These are phyloP conservation scores for Phytophthora chlamydospora DNA, from an alignment of 352 stramenopile genomes.

Conservation along the genomic window DNA sequence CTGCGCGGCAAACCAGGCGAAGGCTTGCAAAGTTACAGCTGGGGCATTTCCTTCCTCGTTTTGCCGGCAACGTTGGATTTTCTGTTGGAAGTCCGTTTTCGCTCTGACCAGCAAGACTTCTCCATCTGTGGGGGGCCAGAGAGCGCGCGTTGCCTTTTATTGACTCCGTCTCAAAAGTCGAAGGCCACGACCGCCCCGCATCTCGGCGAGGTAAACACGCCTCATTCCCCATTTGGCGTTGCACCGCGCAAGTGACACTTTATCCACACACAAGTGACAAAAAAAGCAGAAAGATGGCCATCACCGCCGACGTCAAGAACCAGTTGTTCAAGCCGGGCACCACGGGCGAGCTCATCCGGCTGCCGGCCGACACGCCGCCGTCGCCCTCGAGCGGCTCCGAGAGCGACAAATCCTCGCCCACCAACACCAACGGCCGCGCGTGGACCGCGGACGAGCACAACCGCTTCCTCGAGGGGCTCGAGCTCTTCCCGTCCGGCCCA, in stretches of 20 bases:
- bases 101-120: conserved; percentile 21
- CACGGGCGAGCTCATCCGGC: conserved; percentile 40
- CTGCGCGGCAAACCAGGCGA: too few relatives aligned
- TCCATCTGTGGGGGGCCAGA: conserved; percentile 27
- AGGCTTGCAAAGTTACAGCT: too few relatives aligned
- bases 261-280: too few relatives aligned
- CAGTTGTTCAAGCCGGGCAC: conserved; percentile 44
- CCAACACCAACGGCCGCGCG: conserved; percentile 40
- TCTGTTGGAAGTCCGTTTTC: conserved; percentile 31
- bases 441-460: conserved; percentile 62
- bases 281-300: conserved; percentile 35
- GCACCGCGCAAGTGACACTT: neutral
- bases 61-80: conserved; percentile 23
- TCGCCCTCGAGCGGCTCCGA: conserved; percentile 14
- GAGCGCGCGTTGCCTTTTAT: conserved; percentile 15
- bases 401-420: conserved; percentile 21
- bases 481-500: conserved; percentile 64
- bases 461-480: conserved; percentile 61
- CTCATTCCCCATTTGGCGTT: conserved; percentile 39
- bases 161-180: conserved; percentile 20
- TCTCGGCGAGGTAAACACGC: conserved; percentile 16
- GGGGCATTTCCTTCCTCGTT: too few relatives aligned
- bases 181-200: conserved; percentile 6
- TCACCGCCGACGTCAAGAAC: conserved; percentile 55
- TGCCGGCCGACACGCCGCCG: conserved; percentile 30